phyloP scores from a whole-genome alignment of 2,329 filamentous ascomycete species.

The Aspergillus quadricinctus region DNA sequence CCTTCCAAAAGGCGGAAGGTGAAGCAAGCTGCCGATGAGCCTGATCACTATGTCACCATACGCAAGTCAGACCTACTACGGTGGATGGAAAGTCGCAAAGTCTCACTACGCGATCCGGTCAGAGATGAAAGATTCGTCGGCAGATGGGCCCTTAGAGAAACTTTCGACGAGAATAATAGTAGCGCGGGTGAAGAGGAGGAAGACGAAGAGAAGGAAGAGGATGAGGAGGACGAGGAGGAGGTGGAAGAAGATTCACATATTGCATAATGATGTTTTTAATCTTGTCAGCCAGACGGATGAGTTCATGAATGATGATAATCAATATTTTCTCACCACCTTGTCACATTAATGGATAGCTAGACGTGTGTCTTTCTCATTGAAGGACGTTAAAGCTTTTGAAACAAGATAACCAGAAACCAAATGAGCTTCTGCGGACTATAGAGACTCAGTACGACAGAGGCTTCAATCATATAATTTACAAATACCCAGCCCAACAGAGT shows the following conservation, averaged over 20 bases:
- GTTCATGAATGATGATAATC: not conserved
- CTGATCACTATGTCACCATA: slow-evolving; percentile 40
- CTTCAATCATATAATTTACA: slow-evolving; percentile 38
- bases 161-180: slow-evolving; percentile 24
- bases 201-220: slow-evolving; percentile 12
- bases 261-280: not conserved
- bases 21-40: slow-evolving; percentile 25
- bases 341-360: not conserved
- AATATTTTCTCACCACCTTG: not conserved
- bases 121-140: slow-evolving; percentile 71
- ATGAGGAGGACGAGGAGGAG: slow-evolving; percentile 7
- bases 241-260: slow-evolving; percentile 9
- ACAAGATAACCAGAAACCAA: slow-evolving; percentile 2
- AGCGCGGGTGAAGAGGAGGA: slow-evolving; percentile 15
- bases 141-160: slow-evolving; percentile 53
- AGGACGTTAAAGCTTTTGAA: not conserved
- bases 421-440: slow-evolving; percentile 16
- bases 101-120: slow-evolving; percentile 63
- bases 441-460: slow-evolving; percentile 22
- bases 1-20: slow-evolving; percentile 51
- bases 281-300: not conserved
- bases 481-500: slow-evolving; percentile 34
- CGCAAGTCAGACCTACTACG: slow-evolving; percentile 57
- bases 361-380: not conserved
- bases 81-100: slow-evolving; percentile 62